Base-by-base conservation (phyloP, 352 stramenopile genomes). In the Halophytophthora batemanensis region DNA sequence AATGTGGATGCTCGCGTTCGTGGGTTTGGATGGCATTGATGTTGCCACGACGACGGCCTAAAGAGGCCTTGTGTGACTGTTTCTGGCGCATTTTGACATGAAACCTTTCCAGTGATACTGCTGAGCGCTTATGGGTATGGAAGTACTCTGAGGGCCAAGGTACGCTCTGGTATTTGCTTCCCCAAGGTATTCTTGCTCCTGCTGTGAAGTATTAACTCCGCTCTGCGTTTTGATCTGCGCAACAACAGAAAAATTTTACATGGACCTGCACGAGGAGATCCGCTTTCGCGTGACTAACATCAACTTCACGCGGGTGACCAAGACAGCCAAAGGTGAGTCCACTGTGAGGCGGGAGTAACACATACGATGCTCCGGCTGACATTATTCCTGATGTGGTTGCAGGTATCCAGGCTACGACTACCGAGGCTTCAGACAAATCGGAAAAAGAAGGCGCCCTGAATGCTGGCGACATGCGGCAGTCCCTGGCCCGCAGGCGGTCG, bases 231-330 rank as follows among this genome's bases (percentile, higher is more conserved):
- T 38, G 11, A 14, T 36, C 1, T 35, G 13, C 25, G 29, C 3
- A 15, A 25, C 7, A 45, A 12, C 49, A 82, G 77, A 91, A 47
- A 91, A 89, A 39, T 91, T 92, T 56, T 92, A 87, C 60, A 93
- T 93, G 83, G 82, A 93, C 53, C 56, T 93, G 57, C 77, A 93
- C 57, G 83, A 93, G 52, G 83, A 93, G 52, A 87, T 93, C 48
- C 78, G 83, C 44, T 93, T 93, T 45, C 81, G 83, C 21, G 81
- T 93, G 36, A 93, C 83, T 35, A 93, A 86, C 54, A 92, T 93
- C 62, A 93, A 90, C 66, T 93, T 92, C 45, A 93, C 83, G n/a
- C 78, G 77, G 23, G 83, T 93, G 45, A 89, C 76, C 51, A 93
- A 93, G 67, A 93, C 83, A n/a, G 78, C 80, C 25, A 89, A 89